phyloP scores from a whole-genome alignment of 345 rosid genomes.

The Syzygium aqueum region DNA sequence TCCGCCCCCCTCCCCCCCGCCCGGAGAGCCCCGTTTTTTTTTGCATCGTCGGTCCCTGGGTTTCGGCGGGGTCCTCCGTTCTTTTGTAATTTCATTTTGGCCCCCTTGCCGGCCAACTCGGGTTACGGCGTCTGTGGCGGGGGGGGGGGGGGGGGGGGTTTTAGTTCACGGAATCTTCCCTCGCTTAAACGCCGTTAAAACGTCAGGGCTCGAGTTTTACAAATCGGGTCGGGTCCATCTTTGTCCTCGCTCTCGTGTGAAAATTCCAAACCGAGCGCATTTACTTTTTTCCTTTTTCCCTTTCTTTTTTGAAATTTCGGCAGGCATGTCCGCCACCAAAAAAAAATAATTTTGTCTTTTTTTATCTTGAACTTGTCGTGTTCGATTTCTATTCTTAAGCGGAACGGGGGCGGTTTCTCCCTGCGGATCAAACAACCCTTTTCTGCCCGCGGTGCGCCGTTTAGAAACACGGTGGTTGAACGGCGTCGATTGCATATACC shows the following conservation, averaged over 20 bases:
- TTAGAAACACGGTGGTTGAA: background rate
- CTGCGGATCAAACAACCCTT: background rate
- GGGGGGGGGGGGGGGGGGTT: background rate
- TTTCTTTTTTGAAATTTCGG: background rate
- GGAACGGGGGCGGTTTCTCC: background rate
- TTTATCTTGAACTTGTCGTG: background rate
- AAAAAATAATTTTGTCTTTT: background rate
- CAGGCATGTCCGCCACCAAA: background rate
- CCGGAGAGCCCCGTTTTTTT: background rate
- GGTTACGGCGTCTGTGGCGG: background rate
- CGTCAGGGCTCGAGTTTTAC: background rate
- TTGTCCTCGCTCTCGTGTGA: background rate
- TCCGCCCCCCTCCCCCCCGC: background rate
- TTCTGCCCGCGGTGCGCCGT: background rate
- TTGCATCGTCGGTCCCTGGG: background rate
- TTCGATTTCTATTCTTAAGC: background rate
- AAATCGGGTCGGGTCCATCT: background rate
- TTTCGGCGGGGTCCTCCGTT: too few relatives aligned
- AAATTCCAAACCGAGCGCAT: background rate
- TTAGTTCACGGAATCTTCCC: background rate
- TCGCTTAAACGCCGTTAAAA: background rate
- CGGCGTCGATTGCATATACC: too few relatives aligned
- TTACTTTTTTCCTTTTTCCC: background rate
- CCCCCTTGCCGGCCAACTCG: background rate
- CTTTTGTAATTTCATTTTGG: background rate